Evolutionary conservation across 352 stramenopile species (phyloP), one percentile per base, ranked within the genome.

Genomic region (Globisporangium viniferum): DNA sequence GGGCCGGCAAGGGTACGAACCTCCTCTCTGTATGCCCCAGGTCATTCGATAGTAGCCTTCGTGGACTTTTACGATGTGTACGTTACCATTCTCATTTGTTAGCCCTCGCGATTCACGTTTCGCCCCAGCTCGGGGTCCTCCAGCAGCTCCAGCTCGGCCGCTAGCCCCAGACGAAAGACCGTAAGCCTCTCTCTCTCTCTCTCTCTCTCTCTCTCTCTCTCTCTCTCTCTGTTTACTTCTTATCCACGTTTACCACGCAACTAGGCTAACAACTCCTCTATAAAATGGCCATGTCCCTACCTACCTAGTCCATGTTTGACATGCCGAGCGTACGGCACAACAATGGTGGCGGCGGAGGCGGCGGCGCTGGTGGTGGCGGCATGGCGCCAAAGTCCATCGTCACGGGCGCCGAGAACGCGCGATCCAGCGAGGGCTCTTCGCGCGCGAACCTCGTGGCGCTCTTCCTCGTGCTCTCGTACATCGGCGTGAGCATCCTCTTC

Each of bases 391-490:
- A 82, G 62, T 71, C 65, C 2, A 80, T 80, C 31, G 68, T 78
- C 20, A 58, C 61, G 7, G 76, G 76, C 0, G 64, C 72, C 5
- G 69, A 78, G 24, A 65, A 62, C 3, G 27, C 64, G 12, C 73
- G 62, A 15, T 44, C 27, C 2, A 46, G 49, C 1, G 68, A 71
- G 24, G 71, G 53, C 18, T 36, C 62, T 27, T 48, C 49, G 3
- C 70, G 67, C 27, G 22, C 18, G 31, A 88, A 91, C 58, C 12
- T 78, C 36, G 59, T 81, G 1, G 79, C 80, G 12, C 69, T 91
- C 29, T 56, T 73, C 8, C 77, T 91, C 24, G 79, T 91, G 51
- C 64, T 84, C 7, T 88, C 82, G 33, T 91, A 91, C 55, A 64
- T 91, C 18, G 77, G 41, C 3, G 80, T 86, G 35, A 76, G 72